A percentile compares a stretch with the other conserved stretches of the same genome.
These are phyloP conservation scores for Talaromyces albobiverticillius DNA, from an alignment of 2,329 filamentous ascomycete species.

Conservation along the genomic window DNA sequence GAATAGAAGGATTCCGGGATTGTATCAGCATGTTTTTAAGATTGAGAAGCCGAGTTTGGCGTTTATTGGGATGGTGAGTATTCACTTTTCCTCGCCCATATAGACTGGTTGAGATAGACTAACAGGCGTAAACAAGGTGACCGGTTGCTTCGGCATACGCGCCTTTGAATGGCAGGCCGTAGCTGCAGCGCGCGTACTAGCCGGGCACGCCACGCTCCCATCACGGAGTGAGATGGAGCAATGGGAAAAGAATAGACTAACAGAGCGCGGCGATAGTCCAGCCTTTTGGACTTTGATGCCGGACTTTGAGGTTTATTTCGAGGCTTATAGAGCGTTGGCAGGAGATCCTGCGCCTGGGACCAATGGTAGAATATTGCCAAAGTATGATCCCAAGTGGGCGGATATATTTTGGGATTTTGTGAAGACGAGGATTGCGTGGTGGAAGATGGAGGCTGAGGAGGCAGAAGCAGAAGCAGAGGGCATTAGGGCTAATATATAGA, in stretches of 20 bases:
- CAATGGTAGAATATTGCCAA: conserved; percentile 33
- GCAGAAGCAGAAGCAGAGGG: not conserved
- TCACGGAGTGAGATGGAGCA: conserved; percentile 16
- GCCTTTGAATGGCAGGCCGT: conserved; percentile 32
- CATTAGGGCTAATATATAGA: no score
- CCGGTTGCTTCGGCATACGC: conserved; percentile 27
- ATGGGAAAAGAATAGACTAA: conserved; percentile 25
- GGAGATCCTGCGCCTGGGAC: conserved; percentile 37
- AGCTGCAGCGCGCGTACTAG: conserved; percentile 27
- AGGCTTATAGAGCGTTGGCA: conserved; percentile 37
- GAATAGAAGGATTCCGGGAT: conserved; percentile 24
- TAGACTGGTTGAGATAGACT: no score
- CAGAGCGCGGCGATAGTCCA: conserved; percentile 20
- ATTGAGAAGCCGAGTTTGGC: conserved; percentile 27
- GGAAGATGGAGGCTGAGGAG: not conserved
- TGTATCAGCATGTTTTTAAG: conserved; percentile 32
- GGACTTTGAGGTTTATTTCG: conserved; percentile 41
- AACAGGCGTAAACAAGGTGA: conserved; percentile 15
- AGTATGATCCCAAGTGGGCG: conserved; percentile 37
- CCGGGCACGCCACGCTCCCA: conserved; percentile 15
- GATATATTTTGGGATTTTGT: conserved; percentile 19
- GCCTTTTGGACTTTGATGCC: conserved; percentile 25
- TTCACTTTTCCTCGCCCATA: no score
- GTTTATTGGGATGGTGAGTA: conserved; percentile 24
- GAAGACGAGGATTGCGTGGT: not conserved